These are phyloP conservation scores for Tulasnella sp. DNA, from an alignment of 768 basidiomycete genomes.

Conservation along the genomic window DNA sequence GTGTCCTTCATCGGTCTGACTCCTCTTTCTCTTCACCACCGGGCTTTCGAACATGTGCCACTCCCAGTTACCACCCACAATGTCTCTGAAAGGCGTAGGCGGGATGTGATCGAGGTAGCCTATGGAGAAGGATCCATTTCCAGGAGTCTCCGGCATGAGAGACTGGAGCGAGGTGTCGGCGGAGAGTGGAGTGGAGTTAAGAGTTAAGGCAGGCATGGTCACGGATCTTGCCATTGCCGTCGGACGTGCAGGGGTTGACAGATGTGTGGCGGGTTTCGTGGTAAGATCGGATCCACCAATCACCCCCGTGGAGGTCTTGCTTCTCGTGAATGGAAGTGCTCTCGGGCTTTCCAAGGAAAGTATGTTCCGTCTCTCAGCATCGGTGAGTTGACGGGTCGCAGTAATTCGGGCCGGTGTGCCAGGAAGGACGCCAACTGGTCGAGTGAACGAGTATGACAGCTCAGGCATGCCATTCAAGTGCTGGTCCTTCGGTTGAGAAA, in stretches of 20 bases:
- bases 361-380: slow-evolving; percentile 1
- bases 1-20: neutral
- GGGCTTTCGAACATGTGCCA: slow-evolving; percentile 2
- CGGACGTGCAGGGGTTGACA: neutral
- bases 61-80: neutral
- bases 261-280: neutral
- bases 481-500: neutral
- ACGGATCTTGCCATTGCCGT: neutral
- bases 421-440: neutral
- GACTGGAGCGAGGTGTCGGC: neutral
- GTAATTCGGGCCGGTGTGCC: neutral
- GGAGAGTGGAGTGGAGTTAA: neutral
- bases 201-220: neutral
- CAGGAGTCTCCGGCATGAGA: neutral
- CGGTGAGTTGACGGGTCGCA: neutral
- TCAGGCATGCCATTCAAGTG: neutral
- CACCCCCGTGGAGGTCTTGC: neutral
- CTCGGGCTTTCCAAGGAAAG: slow-evolving; percentile 11
- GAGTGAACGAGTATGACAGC: neutral
- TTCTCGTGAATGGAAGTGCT: neutral
- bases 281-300: neutral
- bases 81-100: neutral
- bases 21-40: neutral
- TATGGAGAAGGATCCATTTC: neutral
- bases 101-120: neutral